Conservation (phyloP, 2,329 filamentous ascomycete species). For the Exophiala alcalophila region DNA sequence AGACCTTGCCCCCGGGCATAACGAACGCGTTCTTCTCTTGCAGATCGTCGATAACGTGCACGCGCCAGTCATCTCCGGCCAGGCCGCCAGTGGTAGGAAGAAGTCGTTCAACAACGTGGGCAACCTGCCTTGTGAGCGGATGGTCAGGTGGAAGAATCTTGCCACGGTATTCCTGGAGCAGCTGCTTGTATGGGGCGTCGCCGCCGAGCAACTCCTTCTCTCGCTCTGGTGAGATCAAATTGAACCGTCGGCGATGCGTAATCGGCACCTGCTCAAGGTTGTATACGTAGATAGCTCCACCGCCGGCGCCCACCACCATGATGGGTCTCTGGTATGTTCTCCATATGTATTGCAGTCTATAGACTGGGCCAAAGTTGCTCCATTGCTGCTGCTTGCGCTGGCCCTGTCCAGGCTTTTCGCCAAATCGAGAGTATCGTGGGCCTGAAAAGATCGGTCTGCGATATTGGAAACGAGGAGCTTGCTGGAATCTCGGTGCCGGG, state of each 20-base stretch:
- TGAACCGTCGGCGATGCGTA: slow-evolving; percentile 58
- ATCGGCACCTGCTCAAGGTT: slow-evolving; percentile 55
- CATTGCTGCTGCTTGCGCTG: slow-evolving; percentile 19
- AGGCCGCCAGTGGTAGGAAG: slow-evolving; percentile 51
- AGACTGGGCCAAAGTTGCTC: slow-evolving; percentile 28
- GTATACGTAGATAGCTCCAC: slow-evolving; percentile 51
- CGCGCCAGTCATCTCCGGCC: slow-evolving; percentile 50
- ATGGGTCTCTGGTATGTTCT: slow-evolving; percentile 24
- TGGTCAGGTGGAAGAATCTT: slow-evolving; percentile 52
- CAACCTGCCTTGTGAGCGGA: slow-evolving; percentile 48
- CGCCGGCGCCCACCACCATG: slow-evolving; percentile 38
- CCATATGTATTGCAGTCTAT: slow-evolving; percentile 28
- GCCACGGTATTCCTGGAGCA: slow-evolving; percentile 46
- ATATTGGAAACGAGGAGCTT: slow-evolving; percentile 11
- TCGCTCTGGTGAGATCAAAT: slow-evolving; percentile 47
- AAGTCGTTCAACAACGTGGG: slow-evolving; percentile 52
- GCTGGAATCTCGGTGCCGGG: background rate
- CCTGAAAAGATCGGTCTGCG: slow-evolving; percentile 7
- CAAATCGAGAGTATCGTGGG: slow-evolving; percentile 25
- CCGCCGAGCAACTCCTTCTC: slow-evolving; percentile 46
- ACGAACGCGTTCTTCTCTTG: slow-evolving; percentile 59
- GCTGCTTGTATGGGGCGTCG: slow-evolving; percentile 46
- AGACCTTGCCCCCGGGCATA: slow-evolving; percentile 62
- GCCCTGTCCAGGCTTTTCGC: slow-evolving; percentile 7
- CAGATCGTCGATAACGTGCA: slow-evolving; percentile 56